Base-by-base conservation (phyloP, 2,329 filamentous ascomycete genomes). In the Monosporascus cannonballus region DNA sequence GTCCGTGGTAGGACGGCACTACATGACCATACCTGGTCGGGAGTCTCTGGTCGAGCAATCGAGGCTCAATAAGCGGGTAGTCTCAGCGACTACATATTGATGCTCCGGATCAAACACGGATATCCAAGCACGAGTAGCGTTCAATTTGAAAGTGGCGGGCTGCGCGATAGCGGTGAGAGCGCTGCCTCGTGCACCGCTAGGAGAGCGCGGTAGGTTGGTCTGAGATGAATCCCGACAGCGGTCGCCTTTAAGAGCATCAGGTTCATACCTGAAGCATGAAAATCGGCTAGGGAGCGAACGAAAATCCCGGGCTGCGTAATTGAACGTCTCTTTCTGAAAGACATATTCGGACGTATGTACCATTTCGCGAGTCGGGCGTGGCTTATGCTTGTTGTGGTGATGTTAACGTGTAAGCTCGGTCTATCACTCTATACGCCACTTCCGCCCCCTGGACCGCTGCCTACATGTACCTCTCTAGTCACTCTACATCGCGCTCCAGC, bases 11-110 rank as follows among this genome's bases (percentile, higher is more conserved):
- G 62, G 25, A 64, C 64, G 4, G 60, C 64, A 1, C 66, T 64
- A 48, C 64, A 63, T 2, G 67, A 59, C 59, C 62, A 61, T 2
- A 64, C 47, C 17, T 59, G 47, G 47, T 56, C 53, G 6, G 18
- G 50, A 3, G 24, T 53, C 52, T 1, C 45, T 25, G 9, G 39
- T 20, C 14, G 54, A 50, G 11, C 46, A 45, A 38, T 22, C 44
- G 5, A 80, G 59, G 0, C 70, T 71, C 3, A 73, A 64, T 1
- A 65, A 67, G 1, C 68, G 67, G 1, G 76, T 77, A 6, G 77
- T 75, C 55, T 81, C 78, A 50, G 77, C 76, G 17, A 81, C 64
- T 20, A 81, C 65, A 55, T 79, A 72, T 54, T 82, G 77, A 46
- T 70, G 60, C 4, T 68, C 66, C 4, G 63, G 64, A 56, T 79